Percentiles rank a stretch among this genome's conserved stretches.
Evolutionary conservation across 345 rosid genomes (phyloP).

Genomic region (Bretschneidera sinensis): DNA sequence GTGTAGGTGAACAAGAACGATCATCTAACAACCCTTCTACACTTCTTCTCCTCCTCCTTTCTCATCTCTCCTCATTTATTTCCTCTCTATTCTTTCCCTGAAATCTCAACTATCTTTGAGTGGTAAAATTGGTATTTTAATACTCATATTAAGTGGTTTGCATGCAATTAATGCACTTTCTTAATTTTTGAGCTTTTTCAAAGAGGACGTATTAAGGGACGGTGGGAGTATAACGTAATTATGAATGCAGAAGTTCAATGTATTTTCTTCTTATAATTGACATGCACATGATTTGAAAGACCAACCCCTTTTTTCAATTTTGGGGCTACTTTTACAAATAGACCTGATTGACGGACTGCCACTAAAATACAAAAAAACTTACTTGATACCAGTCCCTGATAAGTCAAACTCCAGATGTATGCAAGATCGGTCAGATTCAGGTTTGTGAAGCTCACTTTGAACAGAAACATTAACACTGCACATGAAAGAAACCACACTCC

Average conservation of each 20-base stretch:
- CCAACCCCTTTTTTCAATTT: neutral
- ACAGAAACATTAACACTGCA: slow-evolving; percentile 75
- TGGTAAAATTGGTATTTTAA: too few relatives aligned
- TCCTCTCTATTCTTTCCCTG: too few relatives aligned
- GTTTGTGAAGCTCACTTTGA: slow-evolving; percentile 80
- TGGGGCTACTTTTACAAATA: neutral
- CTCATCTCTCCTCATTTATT: too few relatives aligned
- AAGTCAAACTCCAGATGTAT: slow-evolving; percentile 91
- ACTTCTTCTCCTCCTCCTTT: too few relatives aligned
- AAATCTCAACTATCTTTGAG: too few relatives aligned
- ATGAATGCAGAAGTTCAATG: neutral
- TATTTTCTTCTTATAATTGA: neutral
- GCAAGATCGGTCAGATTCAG: slow-evolving; percentile 89
- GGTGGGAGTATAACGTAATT: too few relatives aligned
- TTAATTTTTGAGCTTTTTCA: too few relatives aligned
- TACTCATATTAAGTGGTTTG: too few relatives aligned
- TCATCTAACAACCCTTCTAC: too few relatives aligned
- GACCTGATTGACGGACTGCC: neutral
- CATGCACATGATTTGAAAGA: neutral
- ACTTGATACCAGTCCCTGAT: slow-evolving; percentile 65
- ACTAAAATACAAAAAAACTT: slow-evolving; percentile 28
- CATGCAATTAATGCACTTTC: too few relatives aligned
- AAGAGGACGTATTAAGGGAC: too few relatives aligned
- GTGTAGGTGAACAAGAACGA: too few relatives aligned
- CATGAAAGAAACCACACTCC: slow-evolving; percentile 4